A percentile compares a stretch with the other conserved stretches of the same genome.
Conservation (phyloP, 2,329 filamentous ascomycete species). For the Zalaria obscura region DNA sequence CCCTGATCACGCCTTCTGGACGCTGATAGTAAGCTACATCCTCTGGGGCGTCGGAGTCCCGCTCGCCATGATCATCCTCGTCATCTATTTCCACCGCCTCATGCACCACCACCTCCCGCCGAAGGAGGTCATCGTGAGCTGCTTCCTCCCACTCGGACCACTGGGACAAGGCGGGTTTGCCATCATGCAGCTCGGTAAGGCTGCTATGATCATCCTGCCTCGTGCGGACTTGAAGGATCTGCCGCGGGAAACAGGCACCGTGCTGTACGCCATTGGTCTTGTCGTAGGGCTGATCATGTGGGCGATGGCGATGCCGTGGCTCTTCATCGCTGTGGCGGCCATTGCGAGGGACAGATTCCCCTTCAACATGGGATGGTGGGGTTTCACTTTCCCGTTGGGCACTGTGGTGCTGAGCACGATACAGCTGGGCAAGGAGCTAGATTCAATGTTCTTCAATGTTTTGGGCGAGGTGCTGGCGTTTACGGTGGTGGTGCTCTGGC, state of each 20-base stretch:
- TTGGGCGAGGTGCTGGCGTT: conserved; percentile 32
- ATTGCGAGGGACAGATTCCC: conserved; percentile 34
- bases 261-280: conserved; percentile 45
- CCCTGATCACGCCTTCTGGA: conserved; percentile 42
- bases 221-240: conserved; percentile 20
- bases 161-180: conserved; percentile 52
- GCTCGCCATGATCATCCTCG: conserved; percentile 47
- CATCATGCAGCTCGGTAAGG: conserved; percentile 36
- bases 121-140: conserved; percentile 52
- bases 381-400: conserved; percentile 40
- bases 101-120: conserved; percentile 53
- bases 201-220: conserved; percentile 27
- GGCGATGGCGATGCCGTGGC: conserved; percentile 40
- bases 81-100: conserved; percentile 57
- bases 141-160: conserved; percentile 54
- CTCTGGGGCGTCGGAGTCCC: conserved; percentile 54
- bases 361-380: conserved; percentile 52
- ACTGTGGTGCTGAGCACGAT: conserved; percentile 2
- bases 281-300: conserved; percentile 37
- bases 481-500: conserved; percentile 40
- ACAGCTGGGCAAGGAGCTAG: conserved; percentile 28
- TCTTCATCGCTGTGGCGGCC: conserved; percentile 37
- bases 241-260: conserved; percentile 30
- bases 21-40: conserved; percentile 49
- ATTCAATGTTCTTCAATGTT: conserved; percentile 41